phyloP scores from a whole-genome alignment of 2,329 filamentous ascomycete species.

The Plectosphaerella sp. region DNA sequence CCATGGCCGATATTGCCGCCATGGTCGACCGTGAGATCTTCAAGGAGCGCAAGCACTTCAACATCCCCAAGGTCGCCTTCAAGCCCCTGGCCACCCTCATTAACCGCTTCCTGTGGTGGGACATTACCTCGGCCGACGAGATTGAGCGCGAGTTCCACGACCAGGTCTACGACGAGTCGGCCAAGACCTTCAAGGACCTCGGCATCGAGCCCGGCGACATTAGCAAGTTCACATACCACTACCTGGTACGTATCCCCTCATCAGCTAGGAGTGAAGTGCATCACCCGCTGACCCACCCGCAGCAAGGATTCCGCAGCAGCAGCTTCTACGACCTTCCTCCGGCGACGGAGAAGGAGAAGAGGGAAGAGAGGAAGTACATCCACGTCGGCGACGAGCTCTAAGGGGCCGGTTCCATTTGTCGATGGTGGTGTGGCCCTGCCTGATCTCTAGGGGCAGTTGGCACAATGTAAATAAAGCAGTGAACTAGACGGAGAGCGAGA shows the following conservation, averaged over 20 bases:
- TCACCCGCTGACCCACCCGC: slow-evolving; percentile 5
- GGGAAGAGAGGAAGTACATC: slow-evolving; percentile 93
- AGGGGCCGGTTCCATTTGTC: slow-evolving; percentile 17
- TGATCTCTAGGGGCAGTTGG: slow-evolving; percentile 4
- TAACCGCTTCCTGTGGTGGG: slow-evolving; percentile 89
- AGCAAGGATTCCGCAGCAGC: slow-evolving; percentile 88
- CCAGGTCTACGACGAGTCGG: slow-evolving; percentile 81
- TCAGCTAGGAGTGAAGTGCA: not conserved
- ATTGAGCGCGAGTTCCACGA: slow-evolving; percentile 91
- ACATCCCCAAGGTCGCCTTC: slow-evolving; percentile 76
- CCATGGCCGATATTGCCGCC: slow-evolving; percentile 77
- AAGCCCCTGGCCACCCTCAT: slow-evolving; percentile 71
- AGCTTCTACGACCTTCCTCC: slow-evolving; percentile 91
- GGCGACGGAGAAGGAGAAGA: slow-evolving; percentile 89
- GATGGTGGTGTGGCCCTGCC: not conserved
- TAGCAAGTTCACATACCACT: slow-evolving; percentile 84
- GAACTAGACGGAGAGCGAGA: not conserved
- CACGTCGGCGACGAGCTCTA: slow-evolving; percentile 89
- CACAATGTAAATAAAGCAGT: slow-evolving; percentile 16
- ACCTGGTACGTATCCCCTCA: slow-evolving; percentile 66
- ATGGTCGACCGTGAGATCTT: slow-evolving; percentile 89
- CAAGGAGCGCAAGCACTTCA: slow-evolving; percentile 86
- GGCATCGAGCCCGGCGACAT: slow-evolving; percentile 86
- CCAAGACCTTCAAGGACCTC: slow-evolving; percentile 94
- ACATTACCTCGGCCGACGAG: slow-evolving; percentile 74